Evolutionary conservation across 192 early-diverging fungal genomes (phyloP).

Genomic region (Umbelopsis vinacea): DNA sequence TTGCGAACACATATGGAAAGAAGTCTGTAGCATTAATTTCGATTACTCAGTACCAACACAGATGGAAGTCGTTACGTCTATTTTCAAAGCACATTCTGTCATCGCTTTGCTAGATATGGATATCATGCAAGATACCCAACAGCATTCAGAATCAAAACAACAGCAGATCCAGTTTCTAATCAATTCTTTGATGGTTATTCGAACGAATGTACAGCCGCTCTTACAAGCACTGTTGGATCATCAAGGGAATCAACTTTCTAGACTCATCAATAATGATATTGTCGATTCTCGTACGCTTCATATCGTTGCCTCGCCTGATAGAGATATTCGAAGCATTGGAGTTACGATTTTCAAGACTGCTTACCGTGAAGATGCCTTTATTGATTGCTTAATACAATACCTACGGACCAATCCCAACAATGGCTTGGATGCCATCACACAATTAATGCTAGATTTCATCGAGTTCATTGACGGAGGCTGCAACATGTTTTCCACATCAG

Average conservation of each 20-base stretch:
- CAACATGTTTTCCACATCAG: background rate
- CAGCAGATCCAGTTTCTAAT: background rate
- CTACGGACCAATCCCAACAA: background rate
- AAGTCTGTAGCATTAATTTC: background rate
- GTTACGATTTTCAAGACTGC: conserved; percentile 21
- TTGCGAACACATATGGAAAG: conserved; percentile 23
- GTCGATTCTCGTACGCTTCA: background rate
- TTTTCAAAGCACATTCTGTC: conserved; percentile 26
- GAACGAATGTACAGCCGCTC: background rate
- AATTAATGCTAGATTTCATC: background rate
- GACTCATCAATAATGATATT: background rate
- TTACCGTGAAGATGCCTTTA: conserved; percentile 4
- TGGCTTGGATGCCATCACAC: conserved; percentile 13
- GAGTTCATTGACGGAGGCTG: conserved; percentile 21
- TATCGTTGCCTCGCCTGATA: conserved; percentile 6
- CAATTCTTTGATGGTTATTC: background rate
- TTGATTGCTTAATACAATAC: conserved; percentile 16
- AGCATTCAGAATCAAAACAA: background rate
- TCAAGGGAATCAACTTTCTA: conserved; percentile 4
- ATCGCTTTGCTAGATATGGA: conserved; percentile 25
- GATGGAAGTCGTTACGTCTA: background rate
- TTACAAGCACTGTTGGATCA: conserved; percentile 12
- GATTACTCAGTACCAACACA: background rate
- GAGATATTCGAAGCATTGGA: conserved; percentile 10
- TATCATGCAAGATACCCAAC: background rate